Evolutionary conservation across 2,329 filamentous ascomycete species (phyloP), one percentile per base, ranked within the genome.

Genomic region (Aspergillus bombycis): DNA sequence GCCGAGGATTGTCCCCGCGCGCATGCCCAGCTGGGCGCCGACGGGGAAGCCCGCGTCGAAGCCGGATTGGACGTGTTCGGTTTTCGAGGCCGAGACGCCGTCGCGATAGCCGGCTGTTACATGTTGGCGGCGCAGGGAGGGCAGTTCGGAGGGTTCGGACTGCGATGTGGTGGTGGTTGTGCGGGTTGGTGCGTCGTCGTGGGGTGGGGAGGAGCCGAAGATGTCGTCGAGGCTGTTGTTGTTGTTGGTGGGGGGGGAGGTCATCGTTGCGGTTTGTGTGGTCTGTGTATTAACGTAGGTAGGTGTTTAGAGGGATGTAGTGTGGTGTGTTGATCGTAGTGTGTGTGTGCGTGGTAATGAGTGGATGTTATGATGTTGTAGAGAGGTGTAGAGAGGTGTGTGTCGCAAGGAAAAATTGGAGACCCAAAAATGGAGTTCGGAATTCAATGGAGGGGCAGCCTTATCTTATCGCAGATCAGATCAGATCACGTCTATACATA

Each of bases 11-110:
- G 88, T 88, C 0, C 95, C 95, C 0, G 89, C 90, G 32, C 85
- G 84, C 67, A 91, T 77, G 0, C 94, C 95, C 34, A 98, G 81
- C 58, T 90, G 88, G 0, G 93, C 94, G 14, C 95, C 95, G 0
- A 98, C 83, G 16, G 88, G 84, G 75, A 93, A 98, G 0, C 94
- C 94, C 67, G 94, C 92, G 75, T 99, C 95, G 74, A 99, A 98
- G 0, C 94, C 94, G 16, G 84, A 84, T 78, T 99, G 95, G 30
- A 97, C 87, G 71, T 88, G 90, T 55, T 84, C 80, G 30, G 86
- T 86, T 76, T 98, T 98, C 36, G 91, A 91, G 3, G 82, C 82
- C 0, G 90, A 85, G 59, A 98, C 86, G 52, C 94, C 95, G 72
- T 97, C 94, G 63, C 94, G 90, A 79, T 98, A 98, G 23, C 95